phyloP scores from a whole-genome alignment of 1,139 yeast species.

The Lodderomyces margitis region DNA sequence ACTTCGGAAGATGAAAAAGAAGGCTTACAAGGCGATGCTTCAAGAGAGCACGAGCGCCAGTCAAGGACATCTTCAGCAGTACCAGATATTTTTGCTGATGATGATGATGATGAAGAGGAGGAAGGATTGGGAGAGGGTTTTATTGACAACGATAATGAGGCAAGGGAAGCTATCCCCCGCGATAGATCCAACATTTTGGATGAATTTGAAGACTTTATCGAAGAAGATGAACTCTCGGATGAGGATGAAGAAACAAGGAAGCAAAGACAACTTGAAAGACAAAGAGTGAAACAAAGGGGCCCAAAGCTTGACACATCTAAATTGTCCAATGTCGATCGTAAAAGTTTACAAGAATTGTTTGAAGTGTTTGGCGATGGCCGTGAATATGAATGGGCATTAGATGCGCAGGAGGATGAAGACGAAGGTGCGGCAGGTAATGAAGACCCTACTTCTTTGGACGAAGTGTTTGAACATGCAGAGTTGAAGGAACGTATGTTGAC shows the following conservation, averaged over 20 bases:
- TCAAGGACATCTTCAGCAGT: slow-evolving; percentile 38
- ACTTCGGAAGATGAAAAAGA: slow-evolving; percentile 12
- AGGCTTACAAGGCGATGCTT: not conserved
- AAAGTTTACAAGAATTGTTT: slow-evolving; percentile 85
- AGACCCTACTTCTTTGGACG: slow-evolving; percentile 67
- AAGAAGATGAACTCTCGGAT: slow-evolving; percentile 93
- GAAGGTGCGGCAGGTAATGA: slow-evolving; percentile 54
- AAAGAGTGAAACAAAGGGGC: slow-evolving; percentile 38
- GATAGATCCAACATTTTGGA: slow-evolving; percentile 50
- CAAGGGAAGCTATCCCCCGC: slow-evolving; percentile 36
- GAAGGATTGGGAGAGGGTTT: slow-evolving; percentile 11
- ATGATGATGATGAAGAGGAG: slow-evolving; percentile 53
- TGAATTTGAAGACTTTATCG: slow-evolving; percentile 95
- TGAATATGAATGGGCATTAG: slow-evolving; percentile 97
- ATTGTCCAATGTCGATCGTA: slow-evolving; percentile 81
- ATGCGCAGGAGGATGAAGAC: slow-evolving; percentile 75
- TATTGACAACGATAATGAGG: slow-evolving; percentile 13
- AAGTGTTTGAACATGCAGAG: slow-evolving; percentile 93
- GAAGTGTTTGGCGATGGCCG: slow-evolving; percentile 98
- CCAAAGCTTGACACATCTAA: slow-evolving; percentile 54
- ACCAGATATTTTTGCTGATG: slow-evolving; percentile 84
- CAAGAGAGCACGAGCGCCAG: slow-evolving; percentile 6
- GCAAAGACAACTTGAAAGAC: slow-evolving; percentile 34
- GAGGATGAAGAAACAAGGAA: slow-evolving; percentile 60
- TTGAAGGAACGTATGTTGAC: slow-evolving; percentile 87